Evolutionary conservation across 2,329 filamentous ascomycete genomes (phyloP).

Genomic region (Tolypocladium capitatum): DNA sequence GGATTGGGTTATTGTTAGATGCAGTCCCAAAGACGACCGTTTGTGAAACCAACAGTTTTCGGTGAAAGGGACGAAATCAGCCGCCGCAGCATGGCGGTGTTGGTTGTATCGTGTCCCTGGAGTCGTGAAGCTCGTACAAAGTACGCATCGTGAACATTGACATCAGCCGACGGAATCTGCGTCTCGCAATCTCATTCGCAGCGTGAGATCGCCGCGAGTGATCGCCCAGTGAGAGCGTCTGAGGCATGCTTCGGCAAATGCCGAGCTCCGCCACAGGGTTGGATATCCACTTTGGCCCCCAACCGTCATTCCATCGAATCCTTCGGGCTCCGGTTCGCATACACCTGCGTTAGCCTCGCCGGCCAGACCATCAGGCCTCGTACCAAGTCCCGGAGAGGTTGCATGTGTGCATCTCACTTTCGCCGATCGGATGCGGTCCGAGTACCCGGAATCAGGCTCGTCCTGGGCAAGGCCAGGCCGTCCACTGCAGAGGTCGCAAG

Average conservation of each 20-base stretch:
- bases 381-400: neutral
- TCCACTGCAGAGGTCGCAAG: neutral
- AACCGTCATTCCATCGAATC: neutral
- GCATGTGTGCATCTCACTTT: neutral
- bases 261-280: conserved; percentile 2
- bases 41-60: neutral
- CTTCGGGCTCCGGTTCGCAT: neutral
- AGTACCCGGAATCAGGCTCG: too few species aligned
- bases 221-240: neutral
- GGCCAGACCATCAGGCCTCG: neutral
- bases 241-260: conserved; percentile 1
- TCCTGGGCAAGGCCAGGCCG: neutral
- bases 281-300: neutral
- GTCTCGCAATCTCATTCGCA: neutral
- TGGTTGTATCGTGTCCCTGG: neutral
- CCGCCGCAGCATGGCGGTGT: neutral
- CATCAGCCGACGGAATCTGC: neutral
- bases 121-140: neutral
- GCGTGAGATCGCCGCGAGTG: neutral
- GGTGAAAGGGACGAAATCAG: neutral
- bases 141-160: neutral
- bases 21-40: neutral
- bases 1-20: neutral
- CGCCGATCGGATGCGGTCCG: neutral
- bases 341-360: neutral